These are phyloP conservation scores for Fragaria nilgerrensis DNA, from an alignment of 306 rosid genomes.

Conservation along the genomic window DNA sequence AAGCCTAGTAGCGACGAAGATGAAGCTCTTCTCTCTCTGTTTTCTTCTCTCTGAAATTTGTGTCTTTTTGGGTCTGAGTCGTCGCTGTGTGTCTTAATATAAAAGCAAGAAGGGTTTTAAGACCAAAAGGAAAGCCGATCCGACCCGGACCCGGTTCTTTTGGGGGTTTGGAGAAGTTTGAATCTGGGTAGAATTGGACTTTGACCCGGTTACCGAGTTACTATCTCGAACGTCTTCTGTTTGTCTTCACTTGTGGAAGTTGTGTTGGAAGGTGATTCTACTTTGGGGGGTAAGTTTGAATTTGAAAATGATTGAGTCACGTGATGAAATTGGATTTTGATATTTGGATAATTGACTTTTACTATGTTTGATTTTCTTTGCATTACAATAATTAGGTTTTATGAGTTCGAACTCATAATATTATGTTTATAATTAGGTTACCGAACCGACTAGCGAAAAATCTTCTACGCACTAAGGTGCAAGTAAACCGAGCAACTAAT, in stretches of 20 bases:
- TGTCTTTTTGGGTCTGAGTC: background rate
- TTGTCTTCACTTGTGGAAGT: background rate
- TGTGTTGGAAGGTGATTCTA: background rate
- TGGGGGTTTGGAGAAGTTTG: background rate
- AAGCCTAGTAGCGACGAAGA: background rate
- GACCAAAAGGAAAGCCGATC: background rate
- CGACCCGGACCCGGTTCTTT: background rate
- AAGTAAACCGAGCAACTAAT: too few species aligned
- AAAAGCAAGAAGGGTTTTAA: background rate
- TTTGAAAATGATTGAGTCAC: background rate
- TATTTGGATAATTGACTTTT: background rate
- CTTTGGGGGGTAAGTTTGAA: background rate
- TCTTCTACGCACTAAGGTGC: too few species aligned
- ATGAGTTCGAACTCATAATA: too few species aligned
- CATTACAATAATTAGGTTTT: too few species aligned
- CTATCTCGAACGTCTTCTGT: background rate
- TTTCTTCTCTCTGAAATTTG: background rate
- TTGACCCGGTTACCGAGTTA: slow-evolving; percentile 11
- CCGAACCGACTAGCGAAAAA: too few species aligned
- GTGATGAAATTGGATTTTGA: background rate
- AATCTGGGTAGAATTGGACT: slow-evolving; percentile 2
- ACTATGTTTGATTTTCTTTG: too few species aligned
- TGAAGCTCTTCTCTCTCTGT: background rate
- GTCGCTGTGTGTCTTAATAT: slow-evolving; percentile 3
- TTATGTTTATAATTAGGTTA: too few species aligned